Percentiles rank a stretch among this genome's conserved stretches.
Conservation (phyloP, 371 early-diverging fungal genomes). For the Dichotomocladium elegans region DNA sequence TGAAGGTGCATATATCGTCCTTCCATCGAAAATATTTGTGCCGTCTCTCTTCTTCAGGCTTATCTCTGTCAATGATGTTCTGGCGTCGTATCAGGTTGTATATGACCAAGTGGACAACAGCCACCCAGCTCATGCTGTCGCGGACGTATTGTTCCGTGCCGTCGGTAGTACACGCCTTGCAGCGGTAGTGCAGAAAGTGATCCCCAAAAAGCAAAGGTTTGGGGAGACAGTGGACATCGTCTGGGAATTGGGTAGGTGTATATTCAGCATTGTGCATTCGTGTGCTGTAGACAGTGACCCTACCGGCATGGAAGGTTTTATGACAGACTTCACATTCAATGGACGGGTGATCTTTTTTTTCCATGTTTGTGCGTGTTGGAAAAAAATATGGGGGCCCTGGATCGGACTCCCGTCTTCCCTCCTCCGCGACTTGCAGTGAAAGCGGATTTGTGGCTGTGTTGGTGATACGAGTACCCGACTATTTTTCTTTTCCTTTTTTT, state of each 20-base stretch:
- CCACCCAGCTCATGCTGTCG: slow-evolving; percentile 66
- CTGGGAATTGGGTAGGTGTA: neutral
- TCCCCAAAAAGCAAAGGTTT: slow-evolving; percentile 61
- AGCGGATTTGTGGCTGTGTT: too few relatives aligned
- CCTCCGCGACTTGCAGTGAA: too few relatives aligned
- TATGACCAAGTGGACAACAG: slow-evolving; percentile 70
- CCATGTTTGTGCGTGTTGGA: too few relatives aligned
- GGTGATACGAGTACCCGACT: too few relatives aligned
- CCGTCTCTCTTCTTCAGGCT: slow-evolving; percentile 44
- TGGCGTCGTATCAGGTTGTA: slow-evolving; percentile 62
- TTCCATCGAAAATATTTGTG: slow-evolving; percentile 77
- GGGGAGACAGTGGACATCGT: slow-evolving; percentile 22
- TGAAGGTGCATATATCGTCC: slow-evolving; percentile 77
- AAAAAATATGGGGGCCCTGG: too few relatives aligned
- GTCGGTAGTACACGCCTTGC: slow-evolving; percentile 59
- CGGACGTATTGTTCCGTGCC: slow-evolving; percentile 56
- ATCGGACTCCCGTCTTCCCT: too few relatives aligned
- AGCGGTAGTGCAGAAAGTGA: slow-evolving; percentile 61
- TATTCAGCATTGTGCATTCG: too few relatives aligned
- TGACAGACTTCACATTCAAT: neutral
- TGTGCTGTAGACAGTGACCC: too few relatives aligned
- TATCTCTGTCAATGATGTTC: slow-evolving; percentile 18
- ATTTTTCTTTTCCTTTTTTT: too few relatives aligned
- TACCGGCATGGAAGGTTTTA: neutral
- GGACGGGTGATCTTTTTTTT: neutral